Evolutionary conservation across 495 filamentous ascomycete species (phyloP), one percentile per base, ranked within the genome.

Genomic region (Aspergillus cristatus): DNA sequence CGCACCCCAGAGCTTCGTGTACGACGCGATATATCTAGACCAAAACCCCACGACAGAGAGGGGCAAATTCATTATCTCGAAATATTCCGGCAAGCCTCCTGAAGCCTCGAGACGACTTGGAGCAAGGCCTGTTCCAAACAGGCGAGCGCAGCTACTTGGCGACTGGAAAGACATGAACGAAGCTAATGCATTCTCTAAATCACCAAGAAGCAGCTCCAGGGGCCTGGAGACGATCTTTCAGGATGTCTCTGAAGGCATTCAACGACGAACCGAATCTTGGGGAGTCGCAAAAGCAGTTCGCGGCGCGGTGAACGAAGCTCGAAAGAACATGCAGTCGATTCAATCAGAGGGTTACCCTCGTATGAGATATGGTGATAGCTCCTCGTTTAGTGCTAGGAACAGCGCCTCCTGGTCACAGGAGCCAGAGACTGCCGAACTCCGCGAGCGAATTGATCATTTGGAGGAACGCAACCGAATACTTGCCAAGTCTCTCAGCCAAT

Each of bases 251-350:
- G 81, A 82, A 48, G 80, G 79, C 28, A 78, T 97, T 12, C 76
- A 94, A 37, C 78, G 84, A 33, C 76, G 81, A 7, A 79, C 89
- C 28, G 89, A 95, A 52, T 76, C 79, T 39, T 85, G 90, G 58
- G 87, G 90, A 3, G 81, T 97, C 20, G 87, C 87, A 44, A 86
- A 88, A 58, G 87, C 86, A 8, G 82, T 98, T 8, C 79, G 89
- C 14, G 88, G 90, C 42, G 90, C 91, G 3, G 76, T 94, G 38
- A 84, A 73, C 11, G 88, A 96, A 63, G 84, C 90, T 2, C 74
- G 71, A 44, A 81, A 72, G 48, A 82, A 81, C 42, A 78, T 86
- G 43, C 75, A 83, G 48, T 70, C 71, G n/a, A 67, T 81, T 35
- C 67, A 75, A 38, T 57, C 69, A 7, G 67, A 67, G 41, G 65